Evolutionary conservation across 1,139 yeast species (phyloP).

Genomic region (Suhomyces bolitotheri): DNA sequence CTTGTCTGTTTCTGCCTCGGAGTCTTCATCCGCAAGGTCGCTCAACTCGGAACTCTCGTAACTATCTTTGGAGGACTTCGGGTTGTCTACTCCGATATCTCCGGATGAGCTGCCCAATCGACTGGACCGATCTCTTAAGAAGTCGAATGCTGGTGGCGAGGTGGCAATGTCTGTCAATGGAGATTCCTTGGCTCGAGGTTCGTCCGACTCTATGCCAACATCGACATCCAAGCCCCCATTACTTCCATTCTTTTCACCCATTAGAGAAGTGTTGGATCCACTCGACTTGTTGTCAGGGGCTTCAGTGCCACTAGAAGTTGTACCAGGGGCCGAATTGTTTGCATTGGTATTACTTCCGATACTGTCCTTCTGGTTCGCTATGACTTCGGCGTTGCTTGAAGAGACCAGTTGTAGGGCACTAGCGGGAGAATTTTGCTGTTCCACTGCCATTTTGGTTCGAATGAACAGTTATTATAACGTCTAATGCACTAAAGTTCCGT

Average conservation of each 20-base stretch:
- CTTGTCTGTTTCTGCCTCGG: constrained; percentile 80
- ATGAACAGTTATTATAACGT: too few species aligned
- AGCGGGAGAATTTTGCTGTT: too few species aligned
- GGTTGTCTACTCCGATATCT: constrained; percentile 1
- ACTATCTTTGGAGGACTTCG: constrained; percentile 19
- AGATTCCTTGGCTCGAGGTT: constrained; percentile 25
- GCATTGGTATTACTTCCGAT: background rate
- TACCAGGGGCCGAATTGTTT: background rate
- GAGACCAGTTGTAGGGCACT: too few species aligned
- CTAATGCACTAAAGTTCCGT: too few species aligned
- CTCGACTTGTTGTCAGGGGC: background rate
- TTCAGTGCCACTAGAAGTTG: background rate
- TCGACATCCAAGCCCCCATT: background rate
- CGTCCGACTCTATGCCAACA: constrained; percentile 2
- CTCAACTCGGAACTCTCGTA: constrained; percentile 51
- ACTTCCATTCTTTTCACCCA: background rate
- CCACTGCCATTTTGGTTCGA: too few species aligned
- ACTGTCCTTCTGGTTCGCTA: too few species aligned
- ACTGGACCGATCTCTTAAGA: constrained; percentile 16
- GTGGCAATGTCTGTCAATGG: constrained; percentile 45
- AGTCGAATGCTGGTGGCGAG: constrained; percentile 40
- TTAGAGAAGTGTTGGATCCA: background rate
- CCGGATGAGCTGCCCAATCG: constrained; percentile 4
- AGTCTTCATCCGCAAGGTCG: constrained; percentile 63
- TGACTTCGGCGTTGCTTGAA: too few species aligned